These are phyloP conservation scores for Pistacia atlantica DNA, from an alignment of 345 rosid genomes.

Conservation along the genomic window DNA sequence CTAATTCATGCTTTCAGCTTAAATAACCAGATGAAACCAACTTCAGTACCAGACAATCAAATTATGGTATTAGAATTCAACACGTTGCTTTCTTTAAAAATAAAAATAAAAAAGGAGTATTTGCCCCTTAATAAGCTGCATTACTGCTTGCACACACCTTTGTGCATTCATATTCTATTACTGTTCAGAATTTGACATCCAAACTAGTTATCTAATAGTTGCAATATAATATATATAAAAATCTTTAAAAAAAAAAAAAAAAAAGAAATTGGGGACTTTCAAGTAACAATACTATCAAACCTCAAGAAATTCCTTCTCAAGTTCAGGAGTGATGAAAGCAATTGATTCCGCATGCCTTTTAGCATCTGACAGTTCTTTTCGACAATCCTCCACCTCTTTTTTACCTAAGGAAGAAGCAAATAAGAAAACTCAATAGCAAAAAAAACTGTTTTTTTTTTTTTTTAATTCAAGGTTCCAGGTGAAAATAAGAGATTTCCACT, in stretches of 20 bases:
- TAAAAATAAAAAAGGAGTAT: no score
- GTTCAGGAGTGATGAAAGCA: constrained; percentile 76
- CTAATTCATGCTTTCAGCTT: neutral
- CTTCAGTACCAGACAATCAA: no score
- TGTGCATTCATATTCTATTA: neutral
- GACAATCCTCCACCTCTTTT: constrained; percentile 58
- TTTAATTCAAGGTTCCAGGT: neutral
- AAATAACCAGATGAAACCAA: neutral
- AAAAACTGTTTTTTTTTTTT: neutral
- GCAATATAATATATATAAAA: neutral
- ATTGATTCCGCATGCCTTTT: constrained; percentile 83
- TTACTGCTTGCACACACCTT: neutral
- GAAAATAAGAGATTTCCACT: neutral
- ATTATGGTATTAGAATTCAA: neutral
- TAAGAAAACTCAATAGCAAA: constrained; percentile 12
- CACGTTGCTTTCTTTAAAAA: neutral
- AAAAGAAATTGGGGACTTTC: no score
- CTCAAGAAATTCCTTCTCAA: constrained; percentile 75
- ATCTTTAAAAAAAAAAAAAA: neutral
- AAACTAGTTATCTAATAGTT: neutral
- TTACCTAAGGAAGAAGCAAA: constrained; percentile 49
- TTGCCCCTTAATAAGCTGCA: neutral
- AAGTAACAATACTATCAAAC: constrained; percentile 30
- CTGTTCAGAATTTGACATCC: neutral
- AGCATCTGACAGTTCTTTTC: constrained; percentile 58